phyloP scores from a whole-genome alignment of 2,329 filamentous ascomycete genomes.

The Xylaria sp. region DNA sequence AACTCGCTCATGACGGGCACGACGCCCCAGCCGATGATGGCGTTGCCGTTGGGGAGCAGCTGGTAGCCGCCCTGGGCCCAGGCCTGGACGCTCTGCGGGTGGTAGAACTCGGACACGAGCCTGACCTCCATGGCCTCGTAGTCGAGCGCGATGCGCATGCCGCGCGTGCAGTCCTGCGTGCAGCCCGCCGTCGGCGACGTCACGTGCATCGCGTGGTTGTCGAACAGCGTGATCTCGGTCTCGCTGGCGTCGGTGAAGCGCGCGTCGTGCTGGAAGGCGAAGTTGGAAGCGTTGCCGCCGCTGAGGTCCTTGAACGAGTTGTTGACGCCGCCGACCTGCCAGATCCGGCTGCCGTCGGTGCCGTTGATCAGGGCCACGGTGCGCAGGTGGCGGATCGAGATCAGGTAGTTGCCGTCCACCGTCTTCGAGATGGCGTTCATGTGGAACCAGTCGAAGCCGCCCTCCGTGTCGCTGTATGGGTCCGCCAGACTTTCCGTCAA shows the following conservation, averaged over 20 bases:
- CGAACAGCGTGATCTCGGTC: conserved; percentile 52
- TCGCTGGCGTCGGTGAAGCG: conserved; percentile 50
- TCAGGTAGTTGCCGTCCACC: conserved; percentile 52
- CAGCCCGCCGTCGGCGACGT: conserved; percentile 45
- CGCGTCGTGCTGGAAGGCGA: conserved; percentile 56
- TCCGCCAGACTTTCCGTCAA: conserved; percentile 36
- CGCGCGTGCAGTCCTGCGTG: conserved; percentile 52
- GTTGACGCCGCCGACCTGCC: conserved; percentile 53
- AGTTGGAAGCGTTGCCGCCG: conserved; percentile 51
- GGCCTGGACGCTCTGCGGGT: conserved; percentile 51
- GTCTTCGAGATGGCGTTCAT: conserved; percentile 55
- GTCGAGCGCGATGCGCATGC: conserved; percentile 59
- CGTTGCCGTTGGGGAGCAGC: conserved; percentile 63
- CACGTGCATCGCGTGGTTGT: conserved; percentile 52
- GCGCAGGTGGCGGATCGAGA: conserved; percentile 52
- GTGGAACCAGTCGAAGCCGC: conserved; percentile 54
- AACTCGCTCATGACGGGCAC: conserved; percentile 61
- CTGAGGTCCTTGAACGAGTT: conserved; percentile 54
- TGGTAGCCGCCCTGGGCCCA: conserved; percentile 62
- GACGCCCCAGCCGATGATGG: conserved; percentile 68
- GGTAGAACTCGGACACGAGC: conserved; percentile 59
- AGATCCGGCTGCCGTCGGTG: conserved; percentile 50
- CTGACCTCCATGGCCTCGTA: conserved; percentile 56
- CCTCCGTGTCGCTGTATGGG: conserved; percentile 3
- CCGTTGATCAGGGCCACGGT: conserved; percentile 50